Evolutionary conservation across 177 flowering plant genomes (phyloP).

Genomic region (Vitis hybrid): DNA sequence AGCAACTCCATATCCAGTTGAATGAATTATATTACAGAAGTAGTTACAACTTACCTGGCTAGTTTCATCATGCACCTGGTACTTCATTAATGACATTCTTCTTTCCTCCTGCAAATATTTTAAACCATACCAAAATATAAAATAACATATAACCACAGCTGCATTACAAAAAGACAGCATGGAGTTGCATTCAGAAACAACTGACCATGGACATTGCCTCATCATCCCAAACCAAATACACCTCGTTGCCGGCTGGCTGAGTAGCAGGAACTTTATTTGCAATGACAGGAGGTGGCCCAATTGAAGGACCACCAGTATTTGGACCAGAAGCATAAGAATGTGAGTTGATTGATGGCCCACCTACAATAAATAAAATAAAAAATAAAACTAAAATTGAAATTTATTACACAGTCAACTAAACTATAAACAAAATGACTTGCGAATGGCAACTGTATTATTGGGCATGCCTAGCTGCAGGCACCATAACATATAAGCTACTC

Average conservation of each 20-base stretch:
- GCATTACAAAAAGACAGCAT: neutral
- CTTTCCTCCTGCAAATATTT: constrained; percentile 78
- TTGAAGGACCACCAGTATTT: constrained; percentile 93
- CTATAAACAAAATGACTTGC: neutral
- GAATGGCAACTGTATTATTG: no score
- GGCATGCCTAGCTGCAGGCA: no score
- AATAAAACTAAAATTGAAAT: neutral
- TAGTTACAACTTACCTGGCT: constrained; percentile 95
- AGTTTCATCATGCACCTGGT: constrained; percentile 99
- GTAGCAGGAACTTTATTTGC: constrained; percentile 79
- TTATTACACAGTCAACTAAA: neutral
- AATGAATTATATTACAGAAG: constrained; percentile 22
- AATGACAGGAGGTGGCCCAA: constrained; percentile 95
- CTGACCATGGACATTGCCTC: constrained; percentile 99
- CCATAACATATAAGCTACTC: no score
- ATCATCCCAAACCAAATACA: constrained; percentile 98
- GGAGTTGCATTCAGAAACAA: constrained; percentile 6
- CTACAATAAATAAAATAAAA: constrained; percentile 23
- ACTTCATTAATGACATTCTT: constrained; percentile 87
- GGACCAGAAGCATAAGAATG: constrained; percentile 98
- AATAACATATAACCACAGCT: neutral
- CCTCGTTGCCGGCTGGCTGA: constrained; percentile 81
- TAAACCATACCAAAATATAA: neutral
- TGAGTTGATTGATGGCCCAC: constrained; percentile 44
- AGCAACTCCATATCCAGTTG: constrained; percentile 31